Evolutionary conservation across 768 basidiomycete species (phyloP), one percentile per base, ranked within the genome.

Genomic region (Coprinopsis marcescibilis): DNA sequence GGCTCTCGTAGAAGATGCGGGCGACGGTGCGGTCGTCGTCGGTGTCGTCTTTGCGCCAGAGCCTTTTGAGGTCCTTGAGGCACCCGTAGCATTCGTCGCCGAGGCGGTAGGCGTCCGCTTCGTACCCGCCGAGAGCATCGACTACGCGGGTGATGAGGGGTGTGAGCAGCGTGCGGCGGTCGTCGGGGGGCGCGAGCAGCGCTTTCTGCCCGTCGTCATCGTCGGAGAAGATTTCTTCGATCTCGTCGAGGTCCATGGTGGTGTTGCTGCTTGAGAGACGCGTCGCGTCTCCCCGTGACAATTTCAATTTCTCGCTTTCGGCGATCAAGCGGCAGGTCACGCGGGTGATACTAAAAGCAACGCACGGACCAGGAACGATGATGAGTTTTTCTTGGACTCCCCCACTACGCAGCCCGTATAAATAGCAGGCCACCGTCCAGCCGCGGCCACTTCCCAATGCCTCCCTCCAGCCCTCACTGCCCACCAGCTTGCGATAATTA

Each of bases 1-100:
- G 81, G n/a, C 85, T 80, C 52, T 89, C 83, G 78, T 84, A 89
- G 61, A 97, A 87, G 48, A 97, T 86, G 34, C 93, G 82, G 3
- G 95, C 92, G 1, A 97, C 87, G 1, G 93, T 97, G 14, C 96
- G 80, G 60, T 94, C 93, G 61, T 98, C 95, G 64, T 99, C 96
- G 0, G 84, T 85, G 58, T 98, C 96, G 64, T 99, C 96, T 63
- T 90, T 87, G 43, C 94, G 69, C 96, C 95, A 98, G 40, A 95
- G 76, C 55, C 83, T 89, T 69, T 98, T 98, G 50, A 99, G 72
- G 62, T 98, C 96, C 56, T 89, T 89, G 55, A 99, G 63, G 64
- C 92, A 95, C 2, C 86, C 86, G 49, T 70, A 69, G n/a, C 75
- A 81, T 51, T 89, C 81, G 68, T 92, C 89, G 34, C 89, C 89